Evolutionary conservation across 192 early-diverging fungal genomes (phyloP), one percentile per base, ranked within the genome.

Genomic region (Coemansia furcata): DNA sequence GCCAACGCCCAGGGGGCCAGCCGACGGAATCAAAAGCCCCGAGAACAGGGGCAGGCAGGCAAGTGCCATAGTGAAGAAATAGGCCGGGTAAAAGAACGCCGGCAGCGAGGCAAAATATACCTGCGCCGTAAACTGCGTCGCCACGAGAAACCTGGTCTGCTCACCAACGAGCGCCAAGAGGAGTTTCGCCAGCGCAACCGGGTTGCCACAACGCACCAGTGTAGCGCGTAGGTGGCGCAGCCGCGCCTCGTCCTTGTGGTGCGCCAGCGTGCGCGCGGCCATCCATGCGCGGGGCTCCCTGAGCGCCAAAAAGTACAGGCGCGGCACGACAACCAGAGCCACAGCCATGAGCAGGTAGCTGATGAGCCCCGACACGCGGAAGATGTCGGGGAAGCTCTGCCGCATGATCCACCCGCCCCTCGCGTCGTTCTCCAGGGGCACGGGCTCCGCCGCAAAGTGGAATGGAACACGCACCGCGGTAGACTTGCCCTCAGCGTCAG

Each of bases 361-460:
- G 63, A 55, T 17, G 21, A 59, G 46, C 43, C 60, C 54, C 5
- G 59, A 64, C 3, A 32, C 39, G n/a, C 83, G 80, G 82, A 92
- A 86, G 21, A 87, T 69, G 11, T 67, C 49, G 1, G 88, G 70
- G 67, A 89, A 85, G 59, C 86, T 71, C 47, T 85, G 81, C 57
- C 77, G 80, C 76, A 92, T 92, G 40, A 92, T 84, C 86, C 86
- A 92, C 62, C 89, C 86, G 40, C 90, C 91, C 21, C 85, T 72
- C n/a, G 88, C 85, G 35, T 86, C 90, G 42, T 89, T 85, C 32
- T 76, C 29, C 60, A 89, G 85, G 11, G 87, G 71, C 14, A 85
- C 77, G 0, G 44, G n/a, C 46, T 86, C 44, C 4, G 85, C 85
- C 65, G 93, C 88, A 6, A 94, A 69, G 43, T 92, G 73, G 71